Percentiles rank a stretch among this genome's conserved stretches.
Evolutionary conservation across 345 rosid genomes (phyloP).

Genomic region (Gossypium stocksii): DNA sequence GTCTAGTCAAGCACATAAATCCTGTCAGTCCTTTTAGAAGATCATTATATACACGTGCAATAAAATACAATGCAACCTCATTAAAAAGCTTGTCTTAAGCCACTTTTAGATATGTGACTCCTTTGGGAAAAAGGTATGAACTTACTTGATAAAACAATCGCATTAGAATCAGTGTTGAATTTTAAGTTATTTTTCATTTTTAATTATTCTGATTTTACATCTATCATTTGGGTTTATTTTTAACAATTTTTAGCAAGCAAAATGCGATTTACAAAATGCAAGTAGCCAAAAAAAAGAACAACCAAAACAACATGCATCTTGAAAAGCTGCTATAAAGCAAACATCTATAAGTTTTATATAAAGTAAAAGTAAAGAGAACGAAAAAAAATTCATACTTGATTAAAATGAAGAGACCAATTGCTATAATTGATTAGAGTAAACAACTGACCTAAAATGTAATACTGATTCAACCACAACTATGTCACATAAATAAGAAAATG

Average conservation of each 20-base stretch:
- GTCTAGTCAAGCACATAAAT: slow-evolving; percentile 65
- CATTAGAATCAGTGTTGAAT: neutral
- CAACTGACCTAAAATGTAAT: neutral
- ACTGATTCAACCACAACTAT: neutral
- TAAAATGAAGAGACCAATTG: neutral
- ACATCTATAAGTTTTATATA: neutral
- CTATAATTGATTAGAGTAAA: neutral
- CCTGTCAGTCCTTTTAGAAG: slow-evolving; percentile 43
- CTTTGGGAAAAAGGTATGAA: neutral
- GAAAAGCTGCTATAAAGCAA: neutral
- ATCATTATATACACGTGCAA: slow-evolving; percentile 7
- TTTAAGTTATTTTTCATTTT: neutral
- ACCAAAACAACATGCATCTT: neutral
- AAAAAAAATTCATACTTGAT: neutral
- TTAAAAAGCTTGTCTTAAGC: slow-evolving; percentile 3
- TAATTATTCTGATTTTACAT: too few relatives aligned
- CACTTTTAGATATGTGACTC: slow-evolving; percentile 24
- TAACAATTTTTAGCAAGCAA: neutral
- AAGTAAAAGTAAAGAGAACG: neutral
- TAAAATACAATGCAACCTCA: slow-evolving; percentile 2
- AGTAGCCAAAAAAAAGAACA: neutral
- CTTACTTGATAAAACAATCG: neutral
- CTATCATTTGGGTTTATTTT: too few relatives aligned
- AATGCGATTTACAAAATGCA: neutral
- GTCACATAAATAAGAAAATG: neutral